Conservation (phyloP, 2,329 filamentous ascomycete genomes). For the Botrytis tulipae region DNA sequence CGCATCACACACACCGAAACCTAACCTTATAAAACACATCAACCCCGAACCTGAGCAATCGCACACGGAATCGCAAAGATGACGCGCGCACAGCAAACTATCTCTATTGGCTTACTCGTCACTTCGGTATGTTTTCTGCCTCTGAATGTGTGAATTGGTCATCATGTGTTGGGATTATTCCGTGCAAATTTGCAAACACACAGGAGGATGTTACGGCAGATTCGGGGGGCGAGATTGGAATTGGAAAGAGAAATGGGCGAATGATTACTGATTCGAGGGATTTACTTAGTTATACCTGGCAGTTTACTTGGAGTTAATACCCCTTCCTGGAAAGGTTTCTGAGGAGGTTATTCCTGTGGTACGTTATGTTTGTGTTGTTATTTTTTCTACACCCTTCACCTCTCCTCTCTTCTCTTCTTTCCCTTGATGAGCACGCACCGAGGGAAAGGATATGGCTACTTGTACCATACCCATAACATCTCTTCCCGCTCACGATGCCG, state of each 20-base stretch:
- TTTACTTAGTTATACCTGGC: constrained; percentile 75
- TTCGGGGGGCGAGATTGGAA: not conserved
- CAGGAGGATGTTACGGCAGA: constrained; percentile 22
- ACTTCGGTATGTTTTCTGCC: constrained; percentile 64
- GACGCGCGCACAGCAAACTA: constrained; percentile 91
- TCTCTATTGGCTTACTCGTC: constrained; percentile 82
- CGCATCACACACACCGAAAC: constrained; percentile 16
- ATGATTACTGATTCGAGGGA: constrained; percentile 15
- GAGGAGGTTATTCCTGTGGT: constrained; percentile 87
- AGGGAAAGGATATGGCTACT: constrained; percentile 17
- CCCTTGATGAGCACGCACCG: constrained; percentile 9
- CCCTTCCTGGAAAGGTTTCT: constrained; percentile 74
- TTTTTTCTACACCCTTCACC: not conserved
- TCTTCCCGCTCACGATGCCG: not conserved
- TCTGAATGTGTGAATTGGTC: constrained; percentile 6
- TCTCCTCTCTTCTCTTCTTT: not conserved
- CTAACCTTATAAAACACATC: constrained; percentile 18
- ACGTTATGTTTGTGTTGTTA: constrained; percentile 43
- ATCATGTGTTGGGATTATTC: constrained; percentile 15
- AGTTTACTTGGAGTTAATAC: constrained; percentile 79
- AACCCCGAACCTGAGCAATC: constrained; percentile 19
- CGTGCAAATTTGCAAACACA: constrained; percentile 20
- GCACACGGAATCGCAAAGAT: constrained; percentile 53
- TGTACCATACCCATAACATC: constrained; percentile 5
- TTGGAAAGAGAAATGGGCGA: constrained; percentile 2